These are phyloP conservation scores for Nepenthes mirabilis DNA, from an alignment of 148 eudicot species.

Conservation along the genomic window DNA sequence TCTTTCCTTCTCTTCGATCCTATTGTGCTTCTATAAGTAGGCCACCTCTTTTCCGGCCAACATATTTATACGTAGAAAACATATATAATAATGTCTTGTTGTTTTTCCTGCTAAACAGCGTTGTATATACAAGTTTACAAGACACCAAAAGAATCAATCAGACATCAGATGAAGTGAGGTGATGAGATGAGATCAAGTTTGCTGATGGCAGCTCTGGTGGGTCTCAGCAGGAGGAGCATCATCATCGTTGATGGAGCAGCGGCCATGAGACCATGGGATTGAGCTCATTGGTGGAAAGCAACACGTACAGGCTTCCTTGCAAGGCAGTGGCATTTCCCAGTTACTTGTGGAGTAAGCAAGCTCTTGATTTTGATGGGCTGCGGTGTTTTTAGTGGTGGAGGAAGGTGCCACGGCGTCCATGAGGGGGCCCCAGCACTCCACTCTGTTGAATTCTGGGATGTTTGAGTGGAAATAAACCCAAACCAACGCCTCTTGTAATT, in stretches of 20 bases:
- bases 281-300: constrained; percentile 75
- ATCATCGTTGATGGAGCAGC: constrained; percentile 1
- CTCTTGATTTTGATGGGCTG: background rate
- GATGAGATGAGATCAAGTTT: too few species aligned
- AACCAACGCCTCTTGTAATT: constrained; percentile 55
- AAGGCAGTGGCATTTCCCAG: constrained; percentile 30
- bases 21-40: too few species aligned
- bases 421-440: constrained; percentile 94
- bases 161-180: too few species aligned
- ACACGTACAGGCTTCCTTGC: constrained; percentile 53
- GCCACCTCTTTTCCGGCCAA: too few species aligned
- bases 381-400: background rate
- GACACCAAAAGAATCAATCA: too few species aligned
- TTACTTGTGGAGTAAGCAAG: constrained; percentile 4
- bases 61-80: too few species aligned
- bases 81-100: too few species aligned
- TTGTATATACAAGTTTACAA: too few species aligned
- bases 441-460: constrained; percentile 74
- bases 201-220: too few species aligned
- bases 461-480: constrained; percentile 96
- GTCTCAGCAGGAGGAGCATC: background rate
- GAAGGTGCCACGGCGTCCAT: constrained; percentile 24
- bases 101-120: too few species aligned
- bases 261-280: constrained; percentile 32
- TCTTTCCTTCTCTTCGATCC: too few species aligned